Evolutionary conservation across 768 basidiomycete genomes (phyloP).

Genomic region (Tremella fuciformis): DNA sequence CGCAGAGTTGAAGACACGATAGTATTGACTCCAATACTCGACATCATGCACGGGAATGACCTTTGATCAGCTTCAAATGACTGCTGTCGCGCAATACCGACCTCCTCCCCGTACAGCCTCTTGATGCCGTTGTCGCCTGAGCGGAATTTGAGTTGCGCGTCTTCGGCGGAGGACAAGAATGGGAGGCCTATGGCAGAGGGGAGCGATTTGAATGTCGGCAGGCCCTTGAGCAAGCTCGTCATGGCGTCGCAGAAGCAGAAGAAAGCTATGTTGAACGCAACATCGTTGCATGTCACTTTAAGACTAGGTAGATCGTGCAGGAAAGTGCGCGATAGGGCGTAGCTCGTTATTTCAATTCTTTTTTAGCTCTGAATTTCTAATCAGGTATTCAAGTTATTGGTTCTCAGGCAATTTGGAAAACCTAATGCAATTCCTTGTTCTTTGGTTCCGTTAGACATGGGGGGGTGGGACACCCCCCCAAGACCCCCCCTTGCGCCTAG

Average conservation of each 20-base stretch:
- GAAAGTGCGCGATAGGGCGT: no score
- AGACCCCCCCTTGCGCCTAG: no score
- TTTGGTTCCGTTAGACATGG: no score
- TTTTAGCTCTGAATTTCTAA: no score
- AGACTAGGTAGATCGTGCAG: no score
- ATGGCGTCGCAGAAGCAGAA: background rate
- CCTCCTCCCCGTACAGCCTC: conserved; percentile 69
- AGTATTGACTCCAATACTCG: conserved; percentile 88
- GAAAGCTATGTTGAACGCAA: no score
- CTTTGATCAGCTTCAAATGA: conserved; percentile 52
- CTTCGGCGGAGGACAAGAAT: conserved; percentile 58
- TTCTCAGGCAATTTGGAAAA: no score
- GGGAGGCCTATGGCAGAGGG: conserved; percentile 49
- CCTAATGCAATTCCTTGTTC: no score
- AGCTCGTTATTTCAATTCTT: no score
- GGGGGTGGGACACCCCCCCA: no score
- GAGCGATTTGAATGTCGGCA: conserved; percentile 46
- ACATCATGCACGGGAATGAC: conserved; percentile 69
- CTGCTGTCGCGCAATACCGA: conserved; percentile 54
- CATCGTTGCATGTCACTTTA: no score
- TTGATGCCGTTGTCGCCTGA: conserved; percentile 75
- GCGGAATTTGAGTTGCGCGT: conserved; percentile 84
- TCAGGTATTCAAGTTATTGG: no score
- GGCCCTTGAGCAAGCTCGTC: conserved; percentile 35
- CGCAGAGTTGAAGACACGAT: conserved; percentile 78